Base-by-base conservation (phyloP, 2,329 filamentous ascomycete genomes). In the Penicillium freii region DNA sequence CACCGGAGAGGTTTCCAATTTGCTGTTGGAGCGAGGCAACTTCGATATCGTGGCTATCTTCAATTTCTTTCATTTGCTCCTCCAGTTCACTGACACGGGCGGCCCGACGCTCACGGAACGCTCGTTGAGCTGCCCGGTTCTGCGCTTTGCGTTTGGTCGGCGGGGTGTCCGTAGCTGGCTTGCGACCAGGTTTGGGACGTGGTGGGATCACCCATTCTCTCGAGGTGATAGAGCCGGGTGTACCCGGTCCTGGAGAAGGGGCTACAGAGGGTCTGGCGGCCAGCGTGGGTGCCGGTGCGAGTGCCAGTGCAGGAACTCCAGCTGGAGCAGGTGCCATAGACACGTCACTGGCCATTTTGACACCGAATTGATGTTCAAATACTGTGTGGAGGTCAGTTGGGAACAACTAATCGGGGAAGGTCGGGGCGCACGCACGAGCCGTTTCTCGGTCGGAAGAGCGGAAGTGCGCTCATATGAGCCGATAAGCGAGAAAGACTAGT, bases 131-230 rank as follows among this genome's bases (percentile, higher is more conserved):
- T 46, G 91, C 90, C 59, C 94, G 85, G 74, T 97, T 97, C 78
- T 97, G 94, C 1, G 91, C 90, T 80, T 97, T 95, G 64, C 94
- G 86, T 78, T 96, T 96, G 43, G 92, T 96, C 1, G 90, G 90
- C 15, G 92, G 92, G 51, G 92, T 95, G 71, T 97, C 92, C 36
- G 91, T 95, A 46, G 91, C 91, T 3, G 93, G 92, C 81, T 97
- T 97, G 66, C 93, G 87, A 48, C 93, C 93, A 23, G 94, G 93
- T 80, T 92, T 93, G 46, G 90, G 90, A 59, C 90, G 84, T 29
- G 90, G 90, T 25, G 90, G 90, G 44, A 94, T 87, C 25, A 93
- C 83, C 90, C 90, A 94, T 84, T 93, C 89, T 74, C 87, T 92
- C 67, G 84, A 89, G 36, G 90, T 93, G 73, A 92, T 85, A 51